Conservation (phyloP, 768 basidiomycete species). For the Boletus rufocinnamomeus region DNA sequence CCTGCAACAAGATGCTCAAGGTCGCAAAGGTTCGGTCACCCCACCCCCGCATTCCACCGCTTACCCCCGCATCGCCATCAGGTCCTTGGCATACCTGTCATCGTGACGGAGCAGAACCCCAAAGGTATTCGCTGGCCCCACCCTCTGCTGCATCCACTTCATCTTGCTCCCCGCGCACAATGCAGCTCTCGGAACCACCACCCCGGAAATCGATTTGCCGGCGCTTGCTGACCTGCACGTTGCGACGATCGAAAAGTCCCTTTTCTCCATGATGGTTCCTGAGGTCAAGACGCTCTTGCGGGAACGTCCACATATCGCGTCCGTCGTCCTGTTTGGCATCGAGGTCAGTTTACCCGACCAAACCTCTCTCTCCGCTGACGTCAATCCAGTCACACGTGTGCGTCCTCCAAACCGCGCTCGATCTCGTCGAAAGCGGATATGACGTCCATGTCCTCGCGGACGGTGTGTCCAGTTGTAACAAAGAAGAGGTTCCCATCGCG, state of each 20-base stretch:
- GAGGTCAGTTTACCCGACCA: slow-evolving; percentile 54
- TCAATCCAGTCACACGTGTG: slow-evolving; percentile 80
- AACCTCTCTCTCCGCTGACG: neutral
- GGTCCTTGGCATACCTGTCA: slow-evolving; percentile 67
- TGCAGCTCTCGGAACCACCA: slow-evolving; percentile 68
- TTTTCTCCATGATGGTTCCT: slow-evolving; percentile 84
- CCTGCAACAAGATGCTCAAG: slow-evolving; percentile 77
- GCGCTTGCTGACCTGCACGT: slow-evolving; percentile 58
- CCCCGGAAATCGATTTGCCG: slow-evolving; percentile 57
- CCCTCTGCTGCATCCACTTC: slow-evolving; percentile 1
- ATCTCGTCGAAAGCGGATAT: slow-evolving; percentile 53
- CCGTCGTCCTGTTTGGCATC: slow-evolving; percentile 82
- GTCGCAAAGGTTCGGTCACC: slow-evolving; percentile 59
- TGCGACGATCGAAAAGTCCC: slow-evolving; percentile 70
- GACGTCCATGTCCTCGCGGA: slow-evolving; percentile 77
- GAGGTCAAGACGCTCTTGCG: slow-evolving; percentile 58
- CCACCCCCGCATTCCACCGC: neutral
- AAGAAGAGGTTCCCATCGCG: slow-evolving; percentile 76
- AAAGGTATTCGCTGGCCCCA: slow-evolving; percentile 48
- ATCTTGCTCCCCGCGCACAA: slow-evolving; percentile 7
- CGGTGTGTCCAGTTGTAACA: slow-evolving; percentile 80
- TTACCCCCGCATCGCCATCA: slow-evolving; percentile 27
- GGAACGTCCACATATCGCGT: slow-evolving; percentile 48
- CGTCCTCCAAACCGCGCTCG: slow-evolving; percentile 79
- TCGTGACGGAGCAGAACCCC: slow-evolving; percentile 86